A percentile compares a stretch with the other conserved stretches of the same genome.
Conservation (phyloP, 805 yeast genomes). For the Sugiyamaella smithiae region DNA sequence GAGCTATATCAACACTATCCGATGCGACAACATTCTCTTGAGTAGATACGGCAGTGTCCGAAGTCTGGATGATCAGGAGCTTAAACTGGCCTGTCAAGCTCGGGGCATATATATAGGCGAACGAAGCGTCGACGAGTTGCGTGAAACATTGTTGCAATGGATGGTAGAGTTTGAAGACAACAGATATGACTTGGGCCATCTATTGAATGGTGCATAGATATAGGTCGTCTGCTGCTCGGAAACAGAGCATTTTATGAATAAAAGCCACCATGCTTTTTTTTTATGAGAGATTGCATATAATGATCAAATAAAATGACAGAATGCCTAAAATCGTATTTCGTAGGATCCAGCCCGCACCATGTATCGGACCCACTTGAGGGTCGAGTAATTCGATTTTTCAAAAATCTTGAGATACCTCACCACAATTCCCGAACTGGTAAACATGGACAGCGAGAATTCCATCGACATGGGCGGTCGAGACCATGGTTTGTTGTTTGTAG, state of each 20-base stretch:
- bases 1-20: conserved; percentile 44
- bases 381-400: conserved; percentile 58
- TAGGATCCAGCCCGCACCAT: conserved; percentile 72
- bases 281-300: too few relatives aligned
- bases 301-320: too few relatives aligned
- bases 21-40: conserved; percentile 50
- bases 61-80: conserved; percentile 45
- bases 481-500: conserved; percentile 45
- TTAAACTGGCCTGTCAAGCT: conserved; percentile 48
- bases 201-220: conserved; percentile 12
- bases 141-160: conserved; percentile 21
- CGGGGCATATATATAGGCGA: conserved; percentile 40
- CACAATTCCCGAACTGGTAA: conserved; percentile 69
- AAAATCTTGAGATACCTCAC: conserved; percentile 68
- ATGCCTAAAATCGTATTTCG: conserved; percentile 54
- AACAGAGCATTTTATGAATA: too few relatives aligned
- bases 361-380: conserved; percentile 88
- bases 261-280: too few relatives aligned
- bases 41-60: conserved; percentile 46
- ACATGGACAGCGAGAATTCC: conserved; percentile 68
- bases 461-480: conserved; percentile 72
- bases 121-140: conserved; percentile 11
- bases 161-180: conserved; percentile 21
- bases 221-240: too few relatives aligned
- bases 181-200: conserved; percentile 24